phyloP scores from a whole-genome alignment of 306 rosid species.

The Quercus robur region DNA sequence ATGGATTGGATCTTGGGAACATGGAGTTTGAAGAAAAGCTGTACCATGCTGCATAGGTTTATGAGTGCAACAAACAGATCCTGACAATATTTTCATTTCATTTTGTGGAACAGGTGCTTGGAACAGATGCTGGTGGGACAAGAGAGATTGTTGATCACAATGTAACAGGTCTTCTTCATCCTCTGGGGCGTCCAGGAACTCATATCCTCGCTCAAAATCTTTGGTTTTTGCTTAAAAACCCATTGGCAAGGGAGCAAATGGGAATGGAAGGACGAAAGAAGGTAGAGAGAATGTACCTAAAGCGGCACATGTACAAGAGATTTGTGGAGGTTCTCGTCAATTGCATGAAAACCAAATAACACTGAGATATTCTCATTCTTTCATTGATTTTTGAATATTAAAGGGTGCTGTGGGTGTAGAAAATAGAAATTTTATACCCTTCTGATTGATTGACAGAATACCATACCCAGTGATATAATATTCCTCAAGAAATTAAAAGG shows the following conservation, averaged over 20 bases:
- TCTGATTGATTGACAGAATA: constrained; percentile 8
- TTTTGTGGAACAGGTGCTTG: constrained; percentile 62
- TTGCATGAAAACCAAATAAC: constrained; percentile 72
- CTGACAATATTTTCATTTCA: constrained; percentile 6
- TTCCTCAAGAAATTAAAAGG: neutral
- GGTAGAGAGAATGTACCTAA: constrained; percentile 72
- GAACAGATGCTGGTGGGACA: constrained; percentile 90
- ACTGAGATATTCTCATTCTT: constrained; percentile 32
- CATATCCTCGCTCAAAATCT: constrained; percentile 54
- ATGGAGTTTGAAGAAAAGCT: neutral
- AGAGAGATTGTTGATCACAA: constrained; percentile 84
- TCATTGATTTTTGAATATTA: constrained; percentile 18
- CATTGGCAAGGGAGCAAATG: constrained; percentile 57
- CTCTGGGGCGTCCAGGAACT: constrained; percentile 56
- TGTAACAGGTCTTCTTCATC: constrained; percentile 80
- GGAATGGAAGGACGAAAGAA: constrained; percentile 69
- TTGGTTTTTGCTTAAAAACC: constrained; percentile 58
- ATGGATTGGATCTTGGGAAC: neutral
- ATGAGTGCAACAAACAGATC: neutral
- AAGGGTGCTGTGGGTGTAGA: constrained; percentile 16
- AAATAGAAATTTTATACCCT: neutral
- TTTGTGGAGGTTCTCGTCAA: constrained; percentile 66
- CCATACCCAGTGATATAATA: neutral
- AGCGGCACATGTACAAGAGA: constrained; percentile 76
- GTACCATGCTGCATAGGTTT: neutral